Conservation (phyloP, 2,329 filamentous ascomycete species). For the Cytospora piceae region DNA sequence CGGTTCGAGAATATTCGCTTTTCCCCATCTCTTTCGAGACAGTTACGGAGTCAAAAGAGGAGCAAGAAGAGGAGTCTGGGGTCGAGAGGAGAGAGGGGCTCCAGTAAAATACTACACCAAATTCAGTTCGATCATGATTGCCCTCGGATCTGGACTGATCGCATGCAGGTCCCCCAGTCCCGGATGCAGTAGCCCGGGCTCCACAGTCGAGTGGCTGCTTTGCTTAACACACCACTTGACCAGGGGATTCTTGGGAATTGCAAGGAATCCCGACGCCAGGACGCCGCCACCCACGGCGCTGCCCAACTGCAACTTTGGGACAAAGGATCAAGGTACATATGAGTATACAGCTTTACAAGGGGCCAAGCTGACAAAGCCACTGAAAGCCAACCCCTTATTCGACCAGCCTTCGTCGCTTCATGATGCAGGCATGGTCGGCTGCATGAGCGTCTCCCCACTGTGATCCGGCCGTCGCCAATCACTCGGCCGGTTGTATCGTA, state of each 20-base stretch:
- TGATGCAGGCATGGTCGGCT: conserved; percentile 4
- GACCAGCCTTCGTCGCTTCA: conserved; percentile 8
- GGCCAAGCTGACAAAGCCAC: conserved; percentile 14
- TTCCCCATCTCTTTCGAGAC: conserved; percentile 42
- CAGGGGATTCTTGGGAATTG: no score
- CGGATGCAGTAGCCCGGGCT: conserved; percentile 18
- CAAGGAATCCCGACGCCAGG: background rate
- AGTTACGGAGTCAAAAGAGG: conserved; percentile 33
- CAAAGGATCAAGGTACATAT: no score
- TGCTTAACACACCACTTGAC: background rate
- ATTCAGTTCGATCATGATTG: conserved; percentile 26
- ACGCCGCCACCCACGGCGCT: background rate
- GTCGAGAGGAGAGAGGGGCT: conserved; percentile 9
- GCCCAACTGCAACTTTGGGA: background rate
- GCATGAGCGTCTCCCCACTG: conserved; percentile 11
- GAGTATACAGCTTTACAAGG: no score
- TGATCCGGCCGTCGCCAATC: conserved; percentile 20
- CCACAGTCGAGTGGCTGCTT: conserved; percentile 7
- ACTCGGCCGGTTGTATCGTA: background rate
- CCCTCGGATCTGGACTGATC: conserved; percentile 25
- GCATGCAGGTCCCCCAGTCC: conserved; percentile 26
- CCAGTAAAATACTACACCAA: conserved; percentile 25
- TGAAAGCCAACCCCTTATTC: conserved; percentile 2
- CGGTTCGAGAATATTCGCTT: conserved; percentile 40
- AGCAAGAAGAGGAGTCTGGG: conserved; percentile 32